phyloP scores from a whole-genome alignment of 179 eudicot genomes.

The Beta macrorhiza region DNA sequence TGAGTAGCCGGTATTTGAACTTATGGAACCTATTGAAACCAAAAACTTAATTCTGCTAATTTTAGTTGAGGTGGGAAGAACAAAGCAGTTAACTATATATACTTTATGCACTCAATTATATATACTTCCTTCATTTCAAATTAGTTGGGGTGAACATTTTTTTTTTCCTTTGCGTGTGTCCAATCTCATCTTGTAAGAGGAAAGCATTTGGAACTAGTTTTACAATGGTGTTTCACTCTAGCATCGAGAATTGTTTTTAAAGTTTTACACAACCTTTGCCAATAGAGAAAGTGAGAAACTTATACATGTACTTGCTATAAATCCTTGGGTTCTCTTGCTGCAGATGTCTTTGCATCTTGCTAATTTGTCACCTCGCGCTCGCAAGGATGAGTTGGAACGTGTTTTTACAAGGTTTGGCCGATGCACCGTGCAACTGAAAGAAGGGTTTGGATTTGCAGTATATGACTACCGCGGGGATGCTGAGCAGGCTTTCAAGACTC shows the following conservation, averaged over 20 bases:
- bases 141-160: background rate
- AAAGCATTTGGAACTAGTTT: background rate
- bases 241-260: background rate
- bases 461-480: slow-evolving; percentile 53
- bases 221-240: background rate
- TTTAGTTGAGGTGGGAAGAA: no score
- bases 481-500: slow-evolving; percentile 52
- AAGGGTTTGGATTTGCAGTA: slow-evolving; percentile 57
- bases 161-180: background rate
- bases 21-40: no score
- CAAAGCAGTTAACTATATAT: no score
- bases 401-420: slow-evolving; percentile 55
- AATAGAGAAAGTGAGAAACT: background rate
- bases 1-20: no score
- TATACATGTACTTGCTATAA: background rate
- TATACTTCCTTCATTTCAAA: no score
- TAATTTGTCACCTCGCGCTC: slow-evolving; percentile 41
- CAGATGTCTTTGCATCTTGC: slow-evolving; percentile 71
- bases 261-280: background rate
- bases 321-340: slow-evolving; percentile 6
- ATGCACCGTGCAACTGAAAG: slow-evolving; percentile 48
- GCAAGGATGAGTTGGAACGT: slow-evolving; percentile 46
- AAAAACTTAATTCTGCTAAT: no score
- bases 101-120: no score
- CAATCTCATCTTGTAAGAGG: background rate